Conservation (phyloP, 306 rosid genomes). For the Heteromeles arbutifolia region DNA sequence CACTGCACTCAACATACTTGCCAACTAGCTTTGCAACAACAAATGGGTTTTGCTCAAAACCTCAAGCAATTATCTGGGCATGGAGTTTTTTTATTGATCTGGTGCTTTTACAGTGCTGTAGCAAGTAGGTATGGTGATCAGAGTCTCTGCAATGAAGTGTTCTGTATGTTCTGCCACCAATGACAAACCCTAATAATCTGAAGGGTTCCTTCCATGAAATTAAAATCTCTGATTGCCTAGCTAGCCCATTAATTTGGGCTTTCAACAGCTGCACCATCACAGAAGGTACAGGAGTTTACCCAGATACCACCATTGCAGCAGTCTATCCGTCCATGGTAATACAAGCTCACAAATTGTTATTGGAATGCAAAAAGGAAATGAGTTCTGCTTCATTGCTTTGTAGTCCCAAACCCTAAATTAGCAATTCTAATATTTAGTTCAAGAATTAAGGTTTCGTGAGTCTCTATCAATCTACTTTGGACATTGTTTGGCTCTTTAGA, state of each 20-base stretch:
- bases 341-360: not conserved
- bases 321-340: not conserved
- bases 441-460: not conserved
- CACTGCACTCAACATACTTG: constrained; percentile 23
- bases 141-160: constrained; percentile 27
- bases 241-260: constrained; percentile 25
- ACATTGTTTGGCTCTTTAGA: not conserved
- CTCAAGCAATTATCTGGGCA: constrained; percentile 50
- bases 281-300: not conserved
- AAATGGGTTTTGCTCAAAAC: constrained; percentile 50
- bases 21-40: constrained; percentile 52
- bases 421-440: not conserved
- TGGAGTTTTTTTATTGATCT: constrained; percentile 35
- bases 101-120: constrained; percentile 37
- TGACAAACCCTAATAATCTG: constrained; percentile 6
- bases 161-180: not conserved
- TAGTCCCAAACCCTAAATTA: not conserved
- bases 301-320: not conserved
- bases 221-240: constrained; percentile 20
- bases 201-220: constrained; percentile 6
- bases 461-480: too few species aligned
- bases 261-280: not conserved
- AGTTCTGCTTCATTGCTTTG: not conserved
- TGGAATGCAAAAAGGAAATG: not conserved
- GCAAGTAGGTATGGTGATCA: constrained; percentile 26